Base-by-base conservation (phyloP, 2,329 filamentous ascomycete genomes). In the Drechslera avenae region DNA sequence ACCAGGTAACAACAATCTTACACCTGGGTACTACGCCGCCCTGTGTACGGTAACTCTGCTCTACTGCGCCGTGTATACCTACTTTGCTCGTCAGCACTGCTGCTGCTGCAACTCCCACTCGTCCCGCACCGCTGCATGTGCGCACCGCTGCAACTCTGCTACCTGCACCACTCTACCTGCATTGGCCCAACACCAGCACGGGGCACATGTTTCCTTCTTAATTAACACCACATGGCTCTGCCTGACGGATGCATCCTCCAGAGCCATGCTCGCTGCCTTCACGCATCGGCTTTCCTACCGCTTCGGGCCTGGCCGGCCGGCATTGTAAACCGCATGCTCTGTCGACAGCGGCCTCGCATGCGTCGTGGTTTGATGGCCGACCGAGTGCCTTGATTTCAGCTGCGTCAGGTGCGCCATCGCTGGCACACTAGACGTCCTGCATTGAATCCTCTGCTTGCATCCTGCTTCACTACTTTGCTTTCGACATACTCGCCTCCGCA, bases 341-440 rank as follows among this genome's bases (percentile, higher is more conserved):
- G 37, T 34, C 32, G 41, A 49, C 44, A 42, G 36, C 39, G 18
- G 34, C 39, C 35, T 45, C 23, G 50, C 28, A 18, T 34, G 45
- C 32, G 39, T 46, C 30, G 26, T 30, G 30, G 37, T 45, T 33
- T 19, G 26, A 46, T 31, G 35, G 41, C 26, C 33, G 16, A 16
- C 16, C 16, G 26, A 28, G 26, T 28, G 26, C 26, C 26, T 28
- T 28, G 26, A 28, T 28, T 28, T 46, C 17, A 37, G 34, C 50
- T 44, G 50, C 50, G 44, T 47, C 52, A 56, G 46, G 50, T 52
- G 52, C 50, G 23, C 43, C n/a, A 26, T 26, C 37, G 42, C 30
- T 23, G 34, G 50, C 26, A 9, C 52, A 51, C 58, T 57, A 54
- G 50, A 44, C 40, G 30, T 16, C 34, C 16, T 23, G 42, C 39